Conservation (phyloP, 345 rosid species). For the Zanthoxylum bungeanum region DNA sequence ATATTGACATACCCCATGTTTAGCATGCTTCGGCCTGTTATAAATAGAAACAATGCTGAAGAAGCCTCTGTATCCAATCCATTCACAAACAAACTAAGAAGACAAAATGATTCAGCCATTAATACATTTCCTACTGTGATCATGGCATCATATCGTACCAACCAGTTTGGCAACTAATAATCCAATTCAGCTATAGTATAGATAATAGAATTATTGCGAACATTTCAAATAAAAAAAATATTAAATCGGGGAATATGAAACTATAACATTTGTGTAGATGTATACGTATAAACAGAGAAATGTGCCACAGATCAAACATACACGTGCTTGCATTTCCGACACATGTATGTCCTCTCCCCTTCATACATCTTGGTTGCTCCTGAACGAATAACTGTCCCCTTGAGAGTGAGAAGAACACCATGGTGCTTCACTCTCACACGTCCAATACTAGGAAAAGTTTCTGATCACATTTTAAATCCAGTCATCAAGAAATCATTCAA, state of each 20-base stretch:
- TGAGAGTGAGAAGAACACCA: slow-evolving; percentile 72
- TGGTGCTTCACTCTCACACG: slow-evolving; percentile 81
- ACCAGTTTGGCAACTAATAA: neutral
- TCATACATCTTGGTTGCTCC: slow-evolving; percentile 93
- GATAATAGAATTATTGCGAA: neutral
- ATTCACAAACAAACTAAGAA: neutral
- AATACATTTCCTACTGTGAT: slow-evolving; percentile 4
- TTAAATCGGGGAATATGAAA: neutral
- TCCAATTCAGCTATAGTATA: neutral
- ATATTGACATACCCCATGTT: neutral
- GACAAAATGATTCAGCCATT: neutral
- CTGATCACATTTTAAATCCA: slow-evolving; percentile 31
- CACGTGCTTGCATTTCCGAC: slow-evolving; percentile 83
- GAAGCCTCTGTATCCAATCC: neutral
- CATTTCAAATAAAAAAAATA: neutral
- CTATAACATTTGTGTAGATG: neutral
- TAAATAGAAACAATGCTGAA: neutral
- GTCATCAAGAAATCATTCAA: neutral
- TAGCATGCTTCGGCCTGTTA: neutral
- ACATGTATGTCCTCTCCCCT: slow-evolving; percentile 77
- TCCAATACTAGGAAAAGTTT: slow-evolving; percentile 83
- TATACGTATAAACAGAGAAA: neutral
- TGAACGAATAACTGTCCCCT: slow-evolving; percentile 86
- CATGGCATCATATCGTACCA: neutral
- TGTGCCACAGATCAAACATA: slow-evolving; percentile 22